Evolutionary conservation across 2,329 filamentous ascomycete genomes (phyloP).

Genomic region (Dactylella cylindrospora): DNA sequence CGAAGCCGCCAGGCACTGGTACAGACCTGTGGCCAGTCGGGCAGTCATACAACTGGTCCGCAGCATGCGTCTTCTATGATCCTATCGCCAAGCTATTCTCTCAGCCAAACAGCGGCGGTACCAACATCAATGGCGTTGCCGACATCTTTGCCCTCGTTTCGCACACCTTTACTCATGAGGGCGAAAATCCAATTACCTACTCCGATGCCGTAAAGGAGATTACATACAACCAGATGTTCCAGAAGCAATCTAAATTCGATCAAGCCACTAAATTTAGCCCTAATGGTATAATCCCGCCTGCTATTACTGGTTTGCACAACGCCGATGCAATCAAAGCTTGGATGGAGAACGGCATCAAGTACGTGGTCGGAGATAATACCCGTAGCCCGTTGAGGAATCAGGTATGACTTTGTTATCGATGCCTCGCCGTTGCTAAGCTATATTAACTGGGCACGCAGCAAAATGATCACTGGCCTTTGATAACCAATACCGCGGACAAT

Average conservation of each 20-base stretch:
- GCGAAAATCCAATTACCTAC: conserved; percentile 64
- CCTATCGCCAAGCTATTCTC: conserved; percentile 28
- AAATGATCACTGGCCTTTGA: conserved; percentile 61
- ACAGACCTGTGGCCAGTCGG: conserved; percentile 57
- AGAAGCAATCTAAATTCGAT: conserved; percentile 58
- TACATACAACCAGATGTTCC: conserved; percentile 63
- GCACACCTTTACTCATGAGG: conserved; percentile 65
- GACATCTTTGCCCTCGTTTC: conserved; percentile 62
- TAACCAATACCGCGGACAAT: conserved; percentile 57
- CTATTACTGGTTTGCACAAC: conserved; percentile 66
- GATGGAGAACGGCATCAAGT: conserved; percentile 62
- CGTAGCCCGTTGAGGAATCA: conserved; percentile 59
- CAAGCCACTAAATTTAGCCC: conserved; percentile 56
- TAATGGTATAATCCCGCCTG: conserved; percentile 63
- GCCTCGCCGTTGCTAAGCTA: not conserved
- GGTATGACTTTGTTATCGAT: conserved; percentile 3
- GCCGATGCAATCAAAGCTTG: conserved; percentile 63
- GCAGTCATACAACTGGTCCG: conserved; percentile 29
- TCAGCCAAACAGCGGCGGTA: conserved; percentile 44
- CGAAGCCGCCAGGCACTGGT: conserved; percentile 58
- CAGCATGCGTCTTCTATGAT: conserved; percentile 28
- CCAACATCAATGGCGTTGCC: conserved; percentile 52
- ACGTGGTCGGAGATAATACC: conserved; percentile 66
- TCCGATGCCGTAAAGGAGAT: conserved; percentile 61
- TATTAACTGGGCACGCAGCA: conserved; percentile 46